Conservation (phyloP, 768 basidiomycete genomes). For the Termitomyces sp. region DNA sequence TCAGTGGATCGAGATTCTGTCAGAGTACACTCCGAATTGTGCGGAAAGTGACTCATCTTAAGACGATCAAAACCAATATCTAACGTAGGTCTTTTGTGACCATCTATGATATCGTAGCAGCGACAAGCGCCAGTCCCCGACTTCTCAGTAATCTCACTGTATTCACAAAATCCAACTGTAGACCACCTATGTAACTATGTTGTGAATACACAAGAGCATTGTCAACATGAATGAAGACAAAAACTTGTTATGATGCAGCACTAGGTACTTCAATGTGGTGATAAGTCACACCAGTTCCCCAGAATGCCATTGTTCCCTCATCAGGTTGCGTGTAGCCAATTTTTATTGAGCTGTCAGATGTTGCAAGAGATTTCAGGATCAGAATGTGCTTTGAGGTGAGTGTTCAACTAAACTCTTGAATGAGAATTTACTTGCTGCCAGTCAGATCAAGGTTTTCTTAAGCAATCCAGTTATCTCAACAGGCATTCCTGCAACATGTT, state of each 20-base stretch:
- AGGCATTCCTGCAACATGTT: slow-evolving; percentile 93
- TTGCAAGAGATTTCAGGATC: neutral
- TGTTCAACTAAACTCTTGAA: slow-evolving; percentile 75
- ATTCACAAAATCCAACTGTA: too few relatives aligned
- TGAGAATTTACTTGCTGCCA: slow-evolving; percentile 71
- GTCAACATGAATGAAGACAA: too few relatives aligned
- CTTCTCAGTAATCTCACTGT: too few relatives aligned
- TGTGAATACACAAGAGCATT: too few relatives aligned
- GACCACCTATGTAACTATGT: too few relatives aligned
- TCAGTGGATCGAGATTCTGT: neutral
- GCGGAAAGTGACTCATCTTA: neutral
- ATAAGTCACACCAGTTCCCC: too few relatives aligned
- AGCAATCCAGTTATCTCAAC: slow-evolving; percentile 92
- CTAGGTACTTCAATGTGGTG: too few relatives aligned
- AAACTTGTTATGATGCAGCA: too few relatives aligned
- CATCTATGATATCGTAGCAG: too few relatives aligned
- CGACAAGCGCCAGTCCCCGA: too few relatives aligned
- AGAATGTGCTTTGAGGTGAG: neutral
- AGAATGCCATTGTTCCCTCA: too few relatives aligned
- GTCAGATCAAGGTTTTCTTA: slow-evolving; percentile 91
- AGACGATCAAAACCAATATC: neutral
- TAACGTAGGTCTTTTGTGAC: too few relatives aligned
- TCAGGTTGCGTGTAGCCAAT: slow-evolving; percentile 80
- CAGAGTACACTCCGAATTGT: neutral
- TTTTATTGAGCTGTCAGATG: slow-evolving; percentile 68